Conservation (phyloP, 2,329 filamentous ascomycete genomes). For the Fusarium mangiferae region DNA sequence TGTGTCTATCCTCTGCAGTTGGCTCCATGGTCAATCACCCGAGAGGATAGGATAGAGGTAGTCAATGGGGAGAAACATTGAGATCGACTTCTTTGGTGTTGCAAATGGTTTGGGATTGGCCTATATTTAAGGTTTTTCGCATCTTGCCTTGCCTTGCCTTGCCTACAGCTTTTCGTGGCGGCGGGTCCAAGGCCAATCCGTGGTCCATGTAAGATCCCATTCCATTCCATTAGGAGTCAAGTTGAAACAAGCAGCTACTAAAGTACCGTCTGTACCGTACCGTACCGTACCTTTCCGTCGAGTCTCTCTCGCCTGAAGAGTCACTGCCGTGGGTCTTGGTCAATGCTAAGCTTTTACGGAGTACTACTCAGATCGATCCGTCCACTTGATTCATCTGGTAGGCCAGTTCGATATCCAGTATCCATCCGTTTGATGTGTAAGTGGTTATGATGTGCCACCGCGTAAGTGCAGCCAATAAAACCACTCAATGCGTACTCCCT, state of each 20-base stretch:
- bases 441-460: background rate
- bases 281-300: background rate
- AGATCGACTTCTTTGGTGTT: background rate
- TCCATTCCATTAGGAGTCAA: background rate
- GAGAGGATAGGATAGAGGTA: background rate
- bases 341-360: background rate
- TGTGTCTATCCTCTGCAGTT: background rate
- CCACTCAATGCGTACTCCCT: background rate
- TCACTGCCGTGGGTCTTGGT: slow-evolving; percentile 19
- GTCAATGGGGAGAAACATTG: background rate
- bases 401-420: background rate
- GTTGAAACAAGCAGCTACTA: background rate
- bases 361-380: background rate
- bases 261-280: background rate
- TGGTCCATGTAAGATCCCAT: background rate
- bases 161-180: background rate
- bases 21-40: background rate
- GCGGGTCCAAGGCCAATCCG: slow-evolving; percentile 4
- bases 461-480: background rate
- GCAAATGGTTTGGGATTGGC: background rate
- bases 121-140: slow-evolving; percentile 20
- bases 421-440: background rate
- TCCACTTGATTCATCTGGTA: background rate
- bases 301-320: slow-evolving; percentile 1
- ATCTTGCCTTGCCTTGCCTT: background rate